Base-by-base conservation (phyloP, 352 stramenopile species). In the Aphanomyces astaci region DNA sequence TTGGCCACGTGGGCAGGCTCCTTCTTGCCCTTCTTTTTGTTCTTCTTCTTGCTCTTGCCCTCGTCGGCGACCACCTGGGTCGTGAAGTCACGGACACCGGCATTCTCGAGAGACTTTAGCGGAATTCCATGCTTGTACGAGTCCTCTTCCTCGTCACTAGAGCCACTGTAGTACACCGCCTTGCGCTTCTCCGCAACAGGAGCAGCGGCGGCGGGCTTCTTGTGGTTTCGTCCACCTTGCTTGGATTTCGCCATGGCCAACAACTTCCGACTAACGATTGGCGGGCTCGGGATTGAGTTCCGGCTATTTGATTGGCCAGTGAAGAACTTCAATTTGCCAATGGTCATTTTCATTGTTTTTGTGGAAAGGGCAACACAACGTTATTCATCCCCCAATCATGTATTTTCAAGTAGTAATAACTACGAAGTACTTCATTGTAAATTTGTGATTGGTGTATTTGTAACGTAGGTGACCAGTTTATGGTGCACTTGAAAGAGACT, bases 91-190 rank as follows among this genome's bases (percentile, higher is more conserved):
- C 78, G 78, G 52, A 92, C 82, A 0, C 56, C 72, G 63, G 72
- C 79, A 33, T 81, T 68, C 63, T 92, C 84, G 40, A 92, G 75
- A 30, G 84, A 92, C 72, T 79, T 69, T 33, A 92, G 62, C 62
- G 84, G 84, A 49, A 92, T 45, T 10, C 19, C 62, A 24, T 59
- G 40, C 51, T 59, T 68, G 56, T 33, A 53, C 17, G 25, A 43
- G 46, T 46, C 15, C 19, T 24, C 28, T 39, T 68, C 62, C 13
- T 68, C 62, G 33, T 68, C 62, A n/a, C 46, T 60, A 28, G 62
- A 68, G 10, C 49, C 62, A 32, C 62, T 68, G 62, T 68, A 68
- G 45, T 68, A 68, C 25, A 27, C 45, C 4, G 45, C 13, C 46
- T 43, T 45, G 19, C 55, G 28, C 24, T 45, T 43, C 43, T 68